Evolutionary conservation across 208 protist genomes (phyloP).

Genomic region (Wallacemonas sp.): DNA sequence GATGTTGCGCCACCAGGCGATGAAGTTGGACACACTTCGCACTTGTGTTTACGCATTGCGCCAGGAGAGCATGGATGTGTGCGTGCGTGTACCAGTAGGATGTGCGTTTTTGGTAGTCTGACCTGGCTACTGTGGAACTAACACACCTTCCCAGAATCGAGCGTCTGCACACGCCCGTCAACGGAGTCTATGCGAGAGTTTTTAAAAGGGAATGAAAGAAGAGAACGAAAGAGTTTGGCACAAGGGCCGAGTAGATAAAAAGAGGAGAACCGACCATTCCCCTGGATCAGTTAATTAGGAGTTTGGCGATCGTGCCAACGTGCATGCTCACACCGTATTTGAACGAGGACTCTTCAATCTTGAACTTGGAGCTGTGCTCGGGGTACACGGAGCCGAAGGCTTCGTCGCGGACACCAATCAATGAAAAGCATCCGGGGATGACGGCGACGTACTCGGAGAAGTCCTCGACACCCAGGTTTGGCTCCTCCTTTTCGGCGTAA

Average conservation of each 20-base stretch:
- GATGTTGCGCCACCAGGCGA: no score
- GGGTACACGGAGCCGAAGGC: conserved; percentile 43
- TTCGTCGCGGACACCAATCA: conserved; percentile 46
- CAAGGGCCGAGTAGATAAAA: no score
- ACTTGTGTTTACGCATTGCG: no score
- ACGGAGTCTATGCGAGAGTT: no score
- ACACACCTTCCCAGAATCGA: no score
- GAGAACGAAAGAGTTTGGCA: conserved; percentile 1
- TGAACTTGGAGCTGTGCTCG: conserved; percentile 74
- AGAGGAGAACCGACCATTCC: conserved; percentile 28
- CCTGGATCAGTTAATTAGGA: conserved; percentile 49
- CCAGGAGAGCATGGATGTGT: no score
- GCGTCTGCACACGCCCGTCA: no score
- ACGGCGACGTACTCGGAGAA: conserved; percentile 77
- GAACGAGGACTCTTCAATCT: conserved; percentile 66
- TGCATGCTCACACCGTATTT: conserved; percentile 63
- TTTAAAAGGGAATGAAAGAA: conserved; percentile 4
- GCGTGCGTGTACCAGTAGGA: no score
- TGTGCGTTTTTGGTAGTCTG: no score
- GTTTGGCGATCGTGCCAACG: conserved; percentile 58
- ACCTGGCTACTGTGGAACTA: no score
- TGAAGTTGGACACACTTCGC: no score
- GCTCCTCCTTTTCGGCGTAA: not conserved
- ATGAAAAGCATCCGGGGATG: conserved; percentile 72
- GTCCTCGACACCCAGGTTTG: conserved; percentile 62